Evolutionary conservation across 2,329 filamentous ascomycete genomes (phyloP).

Genomic region (Hymenoscyphus scutula): DNA sequence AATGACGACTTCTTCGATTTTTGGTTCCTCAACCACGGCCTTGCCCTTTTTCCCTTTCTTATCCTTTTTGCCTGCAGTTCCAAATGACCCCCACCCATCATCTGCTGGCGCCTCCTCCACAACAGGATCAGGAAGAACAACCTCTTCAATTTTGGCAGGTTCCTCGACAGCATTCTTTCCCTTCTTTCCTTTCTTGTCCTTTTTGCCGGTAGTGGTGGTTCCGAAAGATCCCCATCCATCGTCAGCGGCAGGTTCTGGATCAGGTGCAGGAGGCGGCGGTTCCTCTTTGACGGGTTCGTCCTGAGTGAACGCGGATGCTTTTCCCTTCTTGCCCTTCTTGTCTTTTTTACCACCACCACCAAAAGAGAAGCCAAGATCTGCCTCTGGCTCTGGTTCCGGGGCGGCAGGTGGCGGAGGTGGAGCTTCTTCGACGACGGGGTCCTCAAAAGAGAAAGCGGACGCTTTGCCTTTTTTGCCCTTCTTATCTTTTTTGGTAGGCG

Average conservation of each 20-base stretch:
- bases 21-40: constrained; percentile 33
- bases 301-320: neutral
- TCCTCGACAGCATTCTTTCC: constrained; percentile 6
- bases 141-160: constrained; percentile 8
- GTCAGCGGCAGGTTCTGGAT: constrained; percentile 34
- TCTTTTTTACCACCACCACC: constrained; percentile 13
- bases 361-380: constrained; percentile 13
- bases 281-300: constrained; percentile 16
- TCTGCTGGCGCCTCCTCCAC: constrained; percentile 34
- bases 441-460: neutral
- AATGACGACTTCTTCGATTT: constrained; percentile 34
- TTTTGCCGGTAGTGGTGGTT: neutral
- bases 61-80: neutral
- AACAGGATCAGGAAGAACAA: constrained; percentile 25
- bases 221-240: constrained; percentile 19
- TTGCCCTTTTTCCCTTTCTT: constrained; percentile 47
- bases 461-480: constrained; percentile 43
- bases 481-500: constrained; percentile 35
- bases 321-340: constrained; percentile 45
- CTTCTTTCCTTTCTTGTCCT: constrained; percentile 31
- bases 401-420: constrained; percentile 23
- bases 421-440: constrained; percentile 26
- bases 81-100: constrained; percentile 19
- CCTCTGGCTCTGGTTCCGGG: constrained; percentile 34
- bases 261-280: constrained; percentile 25